Evolutionary conservation across 192 early-diverging fungal genomes (phyloP).

Genomic region (Mortierella hygrophila): DNA sequence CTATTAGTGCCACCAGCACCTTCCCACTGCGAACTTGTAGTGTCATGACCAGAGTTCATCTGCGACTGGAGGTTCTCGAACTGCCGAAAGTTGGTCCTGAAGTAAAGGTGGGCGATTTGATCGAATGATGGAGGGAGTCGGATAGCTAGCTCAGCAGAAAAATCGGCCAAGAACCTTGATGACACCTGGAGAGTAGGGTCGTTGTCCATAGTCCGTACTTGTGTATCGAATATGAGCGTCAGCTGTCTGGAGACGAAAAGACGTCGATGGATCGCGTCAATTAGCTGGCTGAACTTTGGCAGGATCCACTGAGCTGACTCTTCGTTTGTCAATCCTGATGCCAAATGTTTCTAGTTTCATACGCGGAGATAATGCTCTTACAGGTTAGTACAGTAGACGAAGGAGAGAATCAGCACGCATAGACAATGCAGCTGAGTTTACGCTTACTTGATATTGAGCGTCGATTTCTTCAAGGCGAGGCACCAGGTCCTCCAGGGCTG

Average conservation of each 20-base stretch:
- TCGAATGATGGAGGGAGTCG: slow-evolving; percentile 38
- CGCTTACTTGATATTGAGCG: slow-evolving; percentile 25
- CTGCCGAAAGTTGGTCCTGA: slow-evolving; percentile 32
- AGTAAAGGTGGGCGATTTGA: slow-evolving; percentile 36
- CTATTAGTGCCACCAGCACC: not conserved
- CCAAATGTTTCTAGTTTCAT: slow-evolving; percentile 10
- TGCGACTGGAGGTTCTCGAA: slow-evolving; percentile 5
- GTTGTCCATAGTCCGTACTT: not conserved
- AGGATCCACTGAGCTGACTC: slow-evolving; percentile 28
- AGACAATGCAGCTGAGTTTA: not conserved
- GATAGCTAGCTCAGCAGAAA: slow-evolving; percentile 30
- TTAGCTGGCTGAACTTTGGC: slow-evolving; percentile 23
- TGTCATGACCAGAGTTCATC: not conserved
- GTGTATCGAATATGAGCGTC: slow-evolving; percentile 28
- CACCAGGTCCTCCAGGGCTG: slow-evolving; percentile 28
- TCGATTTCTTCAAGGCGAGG: slow-evolving; percentile 24
- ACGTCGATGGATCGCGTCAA: slow-evolving; percentile 19
- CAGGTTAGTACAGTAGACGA: too few species aligned
- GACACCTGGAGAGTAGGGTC: slow-evolving; percentile 27
- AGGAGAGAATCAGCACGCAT: too few species aligned
- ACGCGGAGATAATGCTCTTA: too few species aligned
- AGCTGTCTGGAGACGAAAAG: slow-evolving; percentile 12
- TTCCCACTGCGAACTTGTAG: not conserved
- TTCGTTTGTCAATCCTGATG: not conserved
- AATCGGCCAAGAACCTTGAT: slow-evolving; percentile 26